These are phyloP conservation scores for Tetraselmis chui DNA, from an alignment of 139 green algal genomes.

Conservation along the genomic window DNA sequence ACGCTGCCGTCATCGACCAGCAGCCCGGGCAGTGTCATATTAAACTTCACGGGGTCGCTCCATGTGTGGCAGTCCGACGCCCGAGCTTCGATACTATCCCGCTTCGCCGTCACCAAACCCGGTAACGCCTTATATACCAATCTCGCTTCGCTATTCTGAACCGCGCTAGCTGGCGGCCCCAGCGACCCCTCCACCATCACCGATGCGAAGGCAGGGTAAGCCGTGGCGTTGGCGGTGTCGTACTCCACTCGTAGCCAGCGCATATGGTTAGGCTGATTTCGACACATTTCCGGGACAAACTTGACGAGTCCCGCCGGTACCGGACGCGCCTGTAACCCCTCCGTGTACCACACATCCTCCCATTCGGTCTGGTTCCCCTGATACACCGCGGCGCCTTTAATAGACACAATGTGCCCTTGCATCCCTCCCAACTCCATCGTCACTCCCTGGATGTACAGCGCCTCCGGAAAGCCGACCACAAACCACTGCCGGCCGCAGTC, in stretches of 20 bases:
- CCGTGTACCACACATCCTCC: background rate
- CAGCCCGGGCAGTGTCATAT: too few species aligned
- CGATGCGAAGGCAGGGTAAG: background rate
- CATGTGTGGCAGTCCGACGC: background rate
- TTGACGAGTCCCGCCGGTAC: too few species aligned
- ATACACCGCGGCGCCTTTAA: background rate
- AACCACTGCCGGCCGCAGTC: background rate
- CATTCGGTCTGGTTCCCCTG: background rate
- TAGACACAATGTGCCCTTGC: background rate
- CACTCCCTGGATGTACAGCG: background rate
- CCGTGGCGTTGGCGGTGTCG: background rate
- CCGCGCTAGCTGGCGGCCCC: background rate
- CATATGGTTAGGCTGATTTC: background rate
- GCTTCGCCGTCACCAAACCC: background rate
- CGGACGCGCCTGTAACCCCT: too few species aligned
- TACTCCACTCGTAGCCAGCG: background rate
- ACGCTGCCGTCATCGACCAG: too few species aligned
- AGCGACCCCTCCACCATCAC: background rate
- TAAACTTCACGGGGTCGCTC: too few species aligned
- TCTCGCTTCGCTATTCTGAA: background rate
- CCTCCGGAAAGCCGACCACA: background rate
- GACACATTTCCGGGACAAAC: background rate
- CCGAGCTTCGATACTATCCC: background rate
- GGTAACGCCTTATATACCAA: background rate
- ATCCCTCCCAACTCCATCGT: background rate